phyloP scores from a whole-genome alignment of 306 rosid species.

The Trichosanthes truncata region DNA sequence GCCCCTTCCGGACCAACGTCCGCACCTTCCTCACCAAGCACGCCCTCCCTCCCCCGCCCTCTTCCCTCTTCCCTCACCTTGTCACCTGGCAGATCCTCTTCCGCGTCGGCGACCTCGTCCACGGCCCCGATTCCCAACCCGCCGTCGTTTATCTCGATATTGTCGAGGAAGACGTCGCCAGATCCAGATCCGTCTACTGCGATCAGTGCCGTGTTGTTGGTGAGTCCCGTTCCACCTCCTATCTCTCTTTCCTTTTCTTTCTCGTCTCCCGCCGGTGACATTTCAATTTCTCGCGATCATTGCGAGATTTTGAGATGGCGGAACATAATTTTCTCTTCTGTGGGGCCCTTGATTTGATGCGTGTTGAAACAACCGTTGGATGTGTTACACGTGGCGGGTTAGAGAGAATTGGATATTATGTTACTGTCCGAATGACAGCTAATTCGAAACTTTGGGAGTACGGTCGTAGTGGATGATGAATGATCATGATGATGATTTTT shows the following conservation, averaged over 20 bases:
- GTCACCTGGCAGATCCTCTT: slow-evolving; percentile 84
- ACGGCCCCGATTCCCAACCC: slow-evolving; percentile 36
- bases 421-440: background rate
- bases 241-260: background rate
- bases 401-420: background rate
- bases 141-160: slow-evolving; percentile 64
- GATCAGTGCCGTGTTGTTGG: slow-evolving; percentile 99
- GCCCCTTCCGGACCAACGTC: slow-evolving; percentile 57
- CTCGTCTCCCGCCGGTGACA: background rate
- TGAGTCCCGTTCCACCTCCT: slow-evolving; percentile 29
- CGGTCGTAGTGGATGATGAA: background rate
- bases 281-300: background rate
- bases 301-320: background rate
- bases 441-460: background rate
- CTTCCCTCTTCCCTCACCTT: slow-evolving; percentile 71
- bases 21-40: slow-evolving; percentile 49
- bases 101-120: slow-evolving; percentile 48
- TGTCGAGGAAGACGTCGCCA: slow-evolving; percentile 86
- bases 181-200: slow-evolving; percentile 81
- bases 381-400: background rate
- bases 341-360: slow-evolving; percentile 2
- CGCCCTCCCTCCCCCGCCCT: slow-evolving; percentile 77
- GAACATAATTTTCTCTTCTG: background rate
- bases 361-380: background rate
- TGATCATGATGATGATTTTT: background rate